Evolutionary conservation across 495 filamentous ascomycete genomes (phyloP).

Genomic region (Aeminium ludgeri): DNA sequence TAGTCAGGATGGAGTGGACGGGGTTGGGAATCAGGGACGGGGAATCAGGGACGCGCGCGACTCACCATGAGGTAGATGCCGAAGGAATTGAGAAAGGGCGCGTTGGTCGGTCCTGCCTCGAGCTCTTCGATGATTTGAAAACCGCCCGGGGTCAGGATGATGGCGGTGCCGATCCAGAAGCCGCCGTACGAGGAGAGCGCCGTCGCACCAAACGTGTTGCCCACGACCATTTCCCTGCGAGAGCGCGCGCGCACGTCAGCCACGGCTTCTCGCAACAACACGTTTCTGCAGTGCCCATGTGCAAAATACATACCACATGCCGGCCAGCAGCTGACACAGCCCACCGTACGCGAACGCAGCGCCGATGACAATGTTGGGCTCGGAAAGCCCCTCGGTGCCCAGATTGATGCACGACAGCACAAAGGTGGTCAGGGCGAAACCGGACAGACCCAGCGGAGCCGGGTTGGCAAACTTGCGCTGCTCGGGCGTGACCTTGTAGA

Average conservation of each 20-base stretch:
- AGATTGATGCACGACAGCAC: slow-evolving; percentile 78
- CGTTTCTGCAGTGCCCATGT: not conserved
- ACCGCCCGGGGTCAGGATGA: slow-evolving; percentile 70
- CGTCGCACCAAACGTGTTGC: slow-evolving; percentile 93
- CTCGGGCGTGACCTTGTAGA: slow-evolving; percentile 60
- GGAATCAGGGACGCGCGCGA: not conserved
- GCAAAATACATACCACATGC: slow-evolving; percentile 74
- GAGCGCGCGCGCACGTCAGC: not conserved
- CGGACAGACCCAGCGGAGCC: slow-evolving; percentile 54
- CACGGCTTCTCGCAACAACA: not conserved
- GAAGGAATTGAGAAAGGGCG: slow-evolving; percentile 52
- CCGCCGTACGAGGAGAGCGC: slow-evolving; percentile 93
- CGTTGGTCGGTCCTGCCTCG: slow-evolving; percentile 15
- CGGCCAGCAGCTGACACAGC: slow-evolving; percentile 78
- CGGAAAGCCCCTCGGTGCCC: slow-evolving; percentile 36
- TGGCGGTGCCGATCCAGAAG: slow-evolving; percentile 88
- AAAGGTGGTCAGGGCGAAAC: slow-evolving; percentile 94
- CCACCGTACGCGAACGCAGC: slow-evolving; percentile 38
- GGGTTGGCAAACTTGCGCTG: slow-evolving; percentile 46
- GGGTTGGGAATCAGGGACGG: no score
- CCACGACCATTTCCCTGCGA: slow-evolving; percentile 88
- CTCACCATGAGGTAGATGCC: slow-evolving; percentile 70
- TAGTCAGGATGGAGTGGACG: no score
- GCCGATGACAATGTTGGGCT: slow-evolving; percentile 28
- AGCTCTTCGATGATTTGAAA: slow-evolving; percentile 39